Conservation (phyloP, 805 yeast genomes). For the Saccharomyces jurei region DNA sequence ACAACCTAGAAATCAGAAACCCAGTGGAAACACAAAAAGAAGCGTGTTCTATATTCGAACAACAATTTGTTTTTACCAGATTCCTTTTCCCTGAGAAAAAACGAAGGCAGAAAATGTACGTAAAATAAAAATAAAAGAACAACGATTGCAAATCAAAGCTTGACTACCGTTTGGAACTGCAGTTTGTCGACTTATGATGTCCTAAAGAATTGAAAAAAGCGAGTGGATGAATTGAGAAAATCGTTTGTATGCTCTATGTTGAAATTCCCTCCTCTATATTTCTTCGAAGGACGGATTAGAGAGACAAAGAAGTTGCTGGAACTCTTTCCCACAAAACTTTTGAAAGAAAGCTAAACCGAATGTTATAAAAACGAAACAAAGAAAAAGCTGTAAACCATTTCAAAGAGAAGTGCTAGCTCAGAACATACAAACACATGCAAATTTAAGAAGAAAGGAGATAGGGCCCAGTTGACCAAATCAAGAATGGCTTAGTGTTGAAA, state of each 20-base stretch:
- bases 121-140: neutral
- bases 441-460: neutral
- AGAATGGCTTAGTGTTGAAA: neutral
- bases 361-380: neutral
- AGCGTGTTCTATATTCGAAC: neutral
- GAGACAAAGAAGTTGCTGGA: neutral
- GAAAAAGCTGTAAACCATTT: neutral
- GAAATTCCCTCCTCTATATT: neutral
- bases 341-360: neutral
- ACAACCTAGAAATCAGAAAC: neutral
- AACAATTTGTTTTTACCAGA: neutral
- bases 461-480: neutral
- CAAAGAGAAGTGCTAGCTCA: neutral
- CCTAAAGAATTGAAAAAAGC: neutral
- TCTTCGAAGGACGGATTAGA: neutral
- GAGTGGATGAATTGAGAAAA: neutral
- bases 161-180: neutral
- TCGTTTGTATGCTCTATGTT: neutral
- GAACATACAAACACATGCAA: neutral
- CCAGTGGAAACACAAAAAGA: neutral
- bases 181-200: neutral
- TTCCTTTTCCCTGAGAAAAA: neutral
- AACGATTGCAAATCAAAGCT: neutral
- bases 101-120: neutral
- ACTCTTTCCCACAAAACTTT: neutral